Percentiles rank a stretch among this genome's conserved stretches.
Evolutionary conservation across 768 basidiomycete genomes (phyloP).

Genomic region (Scleroderma bovista): DNA sequence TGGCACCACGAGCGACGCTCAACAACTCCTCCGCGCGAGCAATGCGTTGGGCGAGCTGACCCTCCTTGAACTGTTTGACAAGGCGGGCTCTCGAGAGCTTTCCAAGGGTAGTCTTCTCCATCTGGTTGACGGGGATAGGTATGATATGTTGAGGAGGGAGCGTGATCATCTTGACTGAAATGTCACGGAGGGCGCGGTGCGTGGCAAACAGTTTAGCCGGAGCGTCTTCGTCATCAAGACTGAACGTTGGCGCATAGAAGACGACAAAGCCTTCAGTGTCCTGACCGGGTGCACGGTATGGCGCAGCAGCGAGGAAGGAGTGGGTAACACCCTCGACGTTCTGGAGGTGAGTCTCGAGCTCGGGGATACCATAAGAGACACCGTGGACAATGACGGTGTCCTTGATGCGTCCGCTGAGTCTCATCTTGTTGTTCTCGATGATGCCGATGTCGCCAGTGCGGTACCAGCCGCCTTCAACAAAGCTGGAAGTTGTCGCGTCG

Average conservation of each 20-base stretch:
- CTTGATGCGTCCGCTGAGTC: slow-evolving; percentile 36
- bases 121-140: slow-evolving; percentile 32
- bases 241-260: slow-evolving; percentile 28
- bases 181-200: slow-evolving; percentile 26
- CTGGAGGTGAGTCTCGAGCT: slow-evolving; percentile 31
- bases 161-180: slow-evolving; percentile 27
- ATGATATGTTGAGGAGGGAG: slow-evolving; percentile 34
- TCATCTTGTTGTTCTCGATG: slow-evolving; percentile 30
- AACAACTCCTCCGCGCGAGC: slow-evolving; percentile 22
- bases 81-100: slow-evolving; percentile 39
- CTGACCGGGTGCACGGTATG: slow-evolving; percentile 28
- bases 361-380: slow-evolving; percentile 32
- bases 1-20: slow-evolving; percentile 16
- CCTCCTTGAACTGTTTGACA: slow-evolving; percentile 30
- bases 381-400: slow-evolving; percentile 37
- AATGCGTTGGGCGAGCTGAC: slow-evolving; percentile 27
- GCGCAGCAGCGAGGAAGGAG: slow-evolving; percentile 27
- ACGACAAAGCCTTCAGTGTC: slow-evolving; percentile 35
- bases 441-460: slow-evolving; percentile 53
- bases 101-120: slow-evolving; percentile 41
- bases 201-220: slow-evolving; percentile 20
- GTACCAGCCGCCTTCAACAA: slow-evolving; percentile 49
- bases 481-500: slow-evolving; percentile 41
- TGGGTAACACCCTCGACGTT: slow-evolving; percentile 26
- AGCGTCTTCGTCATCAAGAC: slow-evolving; percentile 20